phyloP scores from a whole-genome alignment of 129 eudicot genomes.

The Sambucus nigra region DNA sequence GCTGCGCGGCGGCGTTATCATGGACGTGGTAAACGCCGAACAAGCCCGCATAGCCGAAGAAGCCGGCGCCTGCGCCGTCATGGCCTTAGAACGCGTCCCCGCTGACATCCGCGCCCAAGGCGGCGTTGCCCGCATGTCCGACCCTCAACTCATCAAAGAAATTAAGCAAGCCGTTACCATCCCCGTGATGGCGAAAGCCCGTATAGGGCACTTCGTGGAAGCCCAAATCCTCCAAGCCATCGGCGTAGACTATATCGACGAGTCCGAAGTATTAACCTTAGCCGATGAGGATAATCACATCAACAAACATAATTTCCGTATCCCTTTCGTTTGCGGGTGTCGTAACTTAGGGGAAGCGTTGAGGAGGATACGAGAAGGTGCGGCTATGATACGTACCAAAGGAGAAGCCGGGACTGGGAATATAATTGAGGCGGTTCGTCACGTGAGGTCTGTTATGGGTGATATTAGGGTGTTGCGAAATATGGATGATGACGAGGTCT shows the following conservation, averaged over 20 bases:
- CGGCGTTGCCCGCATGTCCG: conserved; percentile 39
- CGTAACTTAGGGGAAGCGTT: conserved; percentile 35
- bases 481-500: conserved; percentile 49
- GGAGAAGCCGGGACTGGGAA: conserved; percentile 48
- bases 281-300: conserved; percentile 38
- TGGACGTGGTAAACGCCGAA: conserved; percentile 45
- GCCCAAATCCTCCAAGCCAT: conserved; percentile 37
- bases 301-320: conserved; percentile 35
- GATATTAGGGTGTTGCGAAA: conserved; percentile 38
- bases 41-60: conserved; percentile 42
- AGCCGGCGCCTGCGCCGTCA: conserved; percentile 51
- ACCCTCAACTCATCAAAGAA: conserved; percentile 38
- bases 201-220: conserved; percentile 40
- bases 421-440: conserved; percentile 43
- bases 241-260: conserved; percentile 32
- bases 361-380: conserved; percentile 33
- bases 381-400: conserved; percentile 42
- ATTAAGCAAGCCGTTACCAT: conserved; percentile 39
- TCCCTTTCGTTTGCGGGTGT: conserved; percentile 43
- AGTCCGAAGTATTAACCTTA: conserved; percentile 33
- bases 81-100: conserved; percentile 40
- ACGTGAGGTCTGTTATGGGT: conserved; percentile 37
- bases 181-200: conserved; percentile 42
- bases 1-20: conserved; percentile 50
- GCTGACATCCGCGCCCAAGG: conserved; percentile 39